A percentile compares a stretch with the other conserved stretches of the same genome.
These are phyloP conservation scores for Penicillium sp. DNA, from an alignment of 2,329 filamentous ascomycete genomes.

Conservation along the genomic window DNA sequence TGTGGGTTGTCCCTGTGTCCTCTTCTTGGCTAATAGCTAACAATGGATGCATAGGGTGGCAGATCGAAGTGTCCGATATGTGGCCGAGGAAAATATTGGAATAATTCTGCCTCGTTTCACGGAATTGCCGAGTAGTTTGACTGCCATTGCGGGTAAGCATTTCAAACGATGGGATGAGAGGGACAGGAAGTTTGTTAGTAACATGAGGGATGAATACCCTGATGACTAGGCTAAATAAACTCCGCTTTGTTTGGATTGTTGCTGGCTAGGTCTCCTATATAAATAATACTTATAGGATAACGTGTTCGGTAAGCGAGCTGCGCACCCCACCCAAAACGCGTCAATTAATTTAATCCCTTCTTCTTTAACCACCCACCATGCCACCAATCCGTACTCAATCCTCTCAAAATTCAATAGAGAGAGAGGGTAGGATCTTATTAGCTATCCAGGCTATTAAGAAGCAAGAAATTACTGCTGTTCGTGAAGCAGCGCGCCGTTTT, in stretches of 20 bases:
- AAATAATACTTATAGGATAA: too few relatives aligned
- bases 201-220: constrained; percentile 77
- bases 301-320: too few relatives aligned
- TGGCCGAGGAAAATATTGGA: constrained; percentile 78
- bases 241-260: neutral
- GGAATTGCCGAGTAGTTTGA: constrained; percentile 51
- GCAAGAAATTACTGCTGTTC: too few relatives aligned
- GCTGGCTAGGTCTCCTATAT: neutral
- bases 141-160: constrained; percentile 73
- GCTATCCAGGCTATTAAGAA: too few relatives aligned
- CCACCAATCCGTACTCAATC: too few relatives aligned
- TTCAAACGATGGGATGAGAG: constrained; percentile 80
- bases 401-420: too few relatives aligned
- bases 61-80: constrained; percentile 68
- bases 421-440: too few relatives aligned
- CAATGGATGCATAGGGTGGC: constrained; percentile 50
- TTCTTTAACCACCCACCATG: too few relatives aligned
- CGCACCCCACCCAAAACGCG: too few relatives aligned
- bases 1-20: constrained; percentile 59
- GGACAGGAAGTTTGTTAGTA: constrained; percentile 73
- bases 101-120: constrained; percentile 55
- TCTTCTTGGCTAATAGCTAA: constrained; percentile 18
- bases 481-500: too few relatives aligned
- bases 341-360: too few relatives aligned
- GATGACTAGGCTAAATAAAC: constrained; percentile 61